Base-by-base conservation (phyloP, 2,329 filamentous ascomycete species). In the Alternaria dauci region DNA sequence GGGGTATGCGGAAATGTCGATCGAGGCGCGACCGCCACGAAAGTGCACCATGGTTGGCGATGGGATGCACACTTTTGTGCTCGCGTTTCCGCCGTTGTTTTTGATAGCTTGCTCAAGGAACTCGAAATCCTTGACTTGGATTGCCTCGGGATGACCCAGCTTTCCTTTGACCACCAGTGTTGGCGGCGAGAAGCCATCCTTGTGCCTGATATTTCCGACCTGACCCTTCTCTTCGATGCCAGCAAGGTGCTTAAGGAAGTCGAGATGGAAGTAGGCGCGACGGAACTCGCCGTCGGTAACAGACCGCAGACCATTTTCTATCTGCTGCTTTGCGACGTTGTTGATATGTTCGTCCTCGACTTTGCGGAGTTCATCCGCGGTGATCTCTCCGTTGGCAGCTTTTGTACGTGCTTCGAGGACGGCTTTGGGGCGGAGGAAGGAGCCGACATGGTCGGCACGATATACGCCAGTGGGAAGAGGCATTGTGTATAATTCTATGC, bases 41-140 rank as follows among this genome's bases (percentile, higher is more conserved):
- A 87, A 87, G 72, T 87, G 85, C 52, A 87, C 81, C 85, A 87
- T 87, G n/a, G 85, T 87, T 12, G 85, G 85, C 41, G 78, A 82
- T 4, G 85, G 85, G 61, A 87, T 87, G 79, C 83, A 85, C 32
- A 87, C 85, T 73, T 87, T 87, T 41, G 82, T 80, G 2, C 78
- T 83, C 7, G 76, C 77, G 46, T 71, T 74, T 53, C 76, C 75
- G 53, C 72, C 77, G 30, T 73, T 73, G 39, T 73, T 53, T 52
- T 75, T 76, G 72, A 86, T 83, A 44, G 80, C 79, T 30, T 78
- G 69, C 75, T 85, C 81, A 53, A 87, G 81, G 76, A 82, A 86
- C 59, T 80, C 75, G 78, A 83, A 87, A 76, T 87, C 85, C 61
- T 84, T 81, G 50, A 87, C 84, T 72, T 87, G 85, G 68, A 87